phyloP scores from a whole-genome alignment of 192 early-diverging fungal genomes.

The Coemansia sp. region DNA sequence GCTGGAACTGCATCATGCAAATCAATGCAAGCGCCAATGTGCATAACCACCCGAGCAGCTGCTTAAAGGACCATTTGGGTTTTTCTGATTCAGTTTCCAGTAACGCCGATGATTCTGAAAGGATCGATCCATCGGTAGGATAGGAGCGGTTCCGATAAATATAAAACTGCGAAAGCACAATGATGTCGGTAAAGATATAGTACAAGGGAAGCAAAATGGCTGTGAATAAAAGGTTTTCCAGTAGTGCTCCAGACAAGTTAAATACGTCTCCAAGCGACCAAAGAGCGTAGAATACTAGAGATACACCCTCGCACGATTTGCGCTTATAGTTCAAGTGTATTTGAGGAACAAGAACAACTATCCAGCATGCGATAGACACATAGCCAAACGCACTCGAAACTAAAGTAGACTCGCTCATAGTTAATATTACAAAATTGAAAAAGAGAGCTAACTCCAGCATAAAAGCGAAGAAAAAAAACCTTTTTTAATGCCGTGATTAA shows the following conservation, averaged over 20 bases:
- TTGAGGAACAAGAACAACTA: conserved; percentile 77
- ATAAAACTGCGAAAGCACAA: conserved; percentile 64
- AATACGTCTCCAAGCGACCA: conserved; percentile 79
- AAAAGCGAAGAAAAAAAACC: neutral
- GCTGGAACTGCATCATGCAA: neutral
- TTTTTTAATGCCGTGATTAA: neutral
- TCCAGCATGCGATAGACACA: conserved; percentile 71
- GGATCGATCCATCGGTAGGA: neutral
- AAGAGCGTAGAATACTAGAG: conserved; percentile 67
- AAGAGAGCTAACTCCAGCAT: neutral
- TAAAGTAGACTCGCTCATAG: conserved; percentile 10
- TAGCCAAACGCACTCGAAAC: conserved; percentile 54
- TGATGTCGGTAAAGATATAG: conserved; percentile 67
- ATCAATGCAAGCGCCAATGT: no score
- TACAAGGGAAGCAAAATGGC: conserved; percentile 68
- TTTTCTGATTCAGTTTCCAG: no score
- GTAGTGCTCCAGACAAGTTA: conserved; percentile 64
- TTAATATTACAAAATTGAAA: neutral
- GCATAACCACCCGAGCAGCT: no score
- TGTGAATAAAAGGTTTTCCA: conserved; percentile 65
- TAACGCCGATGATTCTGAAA: no score
- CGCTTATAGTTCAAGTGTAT: conserved; percentile 71
- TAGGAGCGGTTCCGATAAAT: conserved; percentile 47
- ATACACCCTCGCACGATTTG: conserved; percentile 72
- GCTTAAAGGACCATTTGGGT: no score